These are phyloP conservation scores for Galerina sulciceps DNA, from an alignment of 768 basidiomycete genomes.

Conservation along the genomic window DNA sequence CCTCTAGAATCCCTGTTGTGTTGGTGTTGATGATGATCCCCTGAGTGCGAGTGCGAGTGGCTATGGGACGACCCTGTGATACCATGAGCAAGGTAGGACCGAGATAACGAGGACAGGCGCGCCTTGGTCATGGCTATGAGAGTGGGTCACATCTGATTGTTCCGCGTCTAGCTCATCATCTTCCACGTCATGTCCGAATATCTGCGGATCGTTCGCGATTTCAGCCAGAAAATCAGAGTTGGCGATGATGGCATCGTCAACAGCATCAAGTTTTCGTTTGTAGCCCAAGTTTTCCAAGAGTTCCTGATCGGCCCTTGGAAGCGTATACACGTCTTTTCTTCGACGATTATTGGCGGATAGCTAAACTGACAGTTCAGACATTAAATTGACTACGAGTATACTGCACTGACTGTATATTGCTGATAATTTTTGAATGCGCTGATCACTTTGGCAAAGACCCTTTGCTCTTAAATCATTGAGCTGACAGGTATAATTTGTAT, in stretches of 20 bases:
- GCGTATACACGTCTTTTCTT: conserved; percentile 75
- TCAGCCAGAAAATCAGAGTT: conserved; percentile 80
- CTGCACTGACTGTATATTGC: conserved; percentile 63
- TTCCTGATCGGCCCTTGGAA: conserved; percentile 71
- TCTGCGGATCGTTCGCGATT: conserved; percentile 80
- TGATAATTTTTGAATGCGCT: conserved; percentile 77
- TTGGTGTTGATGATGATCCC: background rate
- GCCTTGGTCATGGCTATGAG: conserved; percentile 5
- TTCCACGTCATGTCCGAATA: conserved; percentile 65
- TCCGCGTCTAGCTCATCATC: conserved; percentile 20
- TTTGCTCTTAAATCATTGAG: conserved; percentile 51
- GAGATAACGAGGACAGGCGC: background rate
- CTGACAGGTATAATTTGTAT: background rate
- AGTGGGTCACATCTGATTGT: background rate
- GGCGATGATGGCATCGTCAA: conserved; percentile 79
- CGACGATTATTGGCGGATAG: conserved; percentile 62
- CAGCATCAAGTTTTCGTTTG: conserved; percentile 74
- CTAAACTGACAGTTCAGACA: conserved; percentile 28
- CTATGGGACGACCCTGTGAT: background rate
- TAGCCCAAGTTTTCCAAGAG: conserved; percentile 74
- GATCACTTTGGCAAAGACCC: conserved; percentile 78
- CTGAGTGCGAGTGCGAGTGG: conserved; percentile 18
- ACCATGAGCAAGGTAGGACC: background rate
- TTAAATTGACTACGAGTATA: background rate
- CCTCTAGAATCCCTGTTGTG: background rate